phyloP scores from a whole-genome alignment of 176 grass and related monocot genomes.

The Tuctoria greenei region DNA sequence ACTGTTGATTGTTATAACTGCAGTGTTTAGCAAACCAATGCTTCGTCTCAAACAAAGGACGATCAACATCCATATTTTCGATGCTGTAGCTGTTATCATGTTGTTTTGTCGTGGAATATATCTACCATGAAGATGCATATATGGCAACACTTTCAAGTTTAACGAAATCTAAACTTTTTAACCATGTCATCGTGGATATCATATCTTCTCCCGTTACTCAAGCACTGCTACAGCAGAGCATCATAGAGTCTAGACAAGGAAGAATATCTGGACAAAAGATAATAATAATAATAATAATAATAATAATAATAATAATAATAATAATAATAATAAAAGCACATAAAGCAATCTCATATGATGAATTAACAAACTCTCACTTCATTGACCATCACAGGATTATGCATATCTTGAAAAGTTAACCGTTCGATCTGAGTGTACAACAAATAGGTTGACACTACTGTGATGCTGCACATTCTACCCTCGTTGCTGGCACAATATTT shows the following conservation, averaged over 20 bases:
- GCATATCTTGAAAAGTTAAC: constrained; percentile 1
- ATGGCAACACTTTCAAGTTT: not conserved
- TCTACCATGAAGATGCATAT: constrained; percentile 13
- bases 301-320: no score
- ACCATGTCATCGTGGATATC: not conserved
- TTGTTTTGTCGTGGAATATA: constrained; percentile 2
- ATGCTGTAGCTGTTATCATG: constrained; percentile 12
- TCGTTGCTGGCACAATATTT: not conserved
- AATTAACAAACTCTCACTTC: not conserved
- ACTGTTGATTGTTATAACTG: no score
- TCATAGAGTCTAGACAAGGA: constrained; percentile 18
- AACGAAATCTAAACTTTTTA: not conserved
- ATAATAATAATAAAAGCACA: no score
- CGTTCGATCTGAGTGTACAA: not conserved
- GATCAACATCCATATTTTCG: constrained; percentile 1
- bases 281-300: no score
- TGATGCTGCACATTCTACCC: constrained; percentile 4
- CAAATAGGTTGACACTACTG: not conserved
- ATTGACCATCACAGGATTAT: not conserved
- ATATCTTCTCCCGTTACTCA: not conserved
- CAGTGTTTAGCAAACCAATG: not conserved
- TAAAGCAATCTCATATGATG: not conserved
- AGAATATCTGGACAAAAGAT: not conserved
- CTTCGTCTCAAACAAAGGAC: not conserved
- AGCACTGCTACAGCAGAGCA: constrained; percentile 20